Percentiles rank a stretch among this genome's conserved stretches.
Evolutionary conservation across 257 asterid genomes (phyloP).

Genomic region (Fraxinus quadrangulata): DNA sequence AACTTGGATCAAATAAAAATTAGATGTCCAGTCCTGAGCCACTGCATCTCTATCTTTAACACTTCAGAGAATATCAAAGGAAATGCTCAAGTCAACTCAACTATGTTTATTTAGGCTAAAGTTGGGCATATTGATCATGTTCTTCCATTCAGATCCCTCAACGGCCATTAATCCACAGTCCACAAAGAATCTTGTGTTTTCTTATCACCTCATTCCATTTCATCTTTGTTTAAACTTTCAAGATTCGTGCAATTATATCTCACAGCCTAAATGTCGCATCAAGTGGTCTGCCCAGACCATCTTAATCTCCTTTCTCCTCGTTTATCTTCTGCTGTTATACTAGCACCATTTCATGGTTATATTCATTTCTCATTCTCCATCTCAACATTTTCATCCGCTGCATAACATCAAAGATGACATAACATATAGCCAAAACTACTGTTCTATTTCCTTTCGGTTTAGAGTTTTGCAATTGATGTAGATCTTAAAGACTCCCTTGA

Average conservation of each 20-base stretch:
- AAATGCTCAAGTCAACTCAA: background rate
- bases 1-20: background rate
- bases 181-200: background rate
- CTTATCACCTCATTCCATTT: background rate
- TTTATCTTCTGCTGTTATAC: background rate
- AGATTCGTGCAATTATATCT: background rate
- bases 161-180: background rate
- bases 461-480: background rate
- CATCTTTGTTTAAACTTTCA: background rate
- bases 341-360: background rate
- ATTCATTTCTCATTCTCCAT: background rate
- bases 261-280: background rate
- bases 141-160: background rate
- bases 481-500: background rate
- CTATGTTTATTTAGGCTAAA: background rate
- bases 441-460: background rate
- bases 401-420: background rate
- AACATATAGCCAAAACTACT: background rate
- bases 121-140: background rate
- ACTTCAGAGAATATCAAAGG: background rate
- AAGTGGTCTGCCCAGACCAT: background rate
- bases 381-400: background rate
- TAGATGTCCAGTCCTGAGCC: background rate
- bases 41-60: background rate
- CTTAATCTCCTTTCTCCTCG: background rate